These are phyloP conservation scores for Fusarium pseudonygamai DNA, from an alignment of 2,329 filamentous ascomycete species.

Conservation along the genomic window DNA sequence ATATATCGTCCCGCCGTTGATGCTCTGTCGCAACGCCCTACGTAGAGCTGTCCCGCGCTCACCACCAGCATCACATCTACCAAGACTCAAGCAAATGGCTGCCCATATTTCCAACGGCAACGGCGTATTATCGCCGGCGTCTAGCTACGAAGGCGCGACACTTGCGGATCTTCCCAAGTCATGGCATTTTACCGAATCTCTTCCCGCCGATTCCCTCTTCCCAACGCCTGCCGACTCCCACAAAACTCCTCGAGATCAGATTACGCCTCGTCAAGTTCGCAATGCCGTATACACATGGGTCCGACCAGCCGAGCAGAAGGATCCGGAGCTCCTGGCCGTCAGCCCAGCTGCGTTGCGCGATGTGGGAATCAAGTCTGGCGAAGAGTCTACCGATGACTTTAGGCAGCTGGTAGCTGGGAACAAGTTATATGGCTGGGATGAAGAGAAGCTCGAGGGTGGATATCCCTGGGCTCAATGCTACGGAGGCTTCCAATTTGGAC, in stretches of 20 bases:
- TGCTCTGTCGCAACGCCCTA: constrained; percentile 49
- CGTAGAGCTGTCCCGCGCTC: constrained; percentile 46
- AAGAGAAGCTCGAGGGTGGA: constrained; percentile 71
- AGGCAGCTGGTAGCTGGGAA: constrained; percentile 82
- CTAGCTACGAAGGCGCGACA: constrained; percentile 47
- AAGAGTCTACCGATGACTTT: constrained; percentile 79
- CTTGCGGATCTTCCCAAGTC: constrained; percentile 69
- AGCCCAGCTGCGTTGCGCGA: constrained; percentile 82
- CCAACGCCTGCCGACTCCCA: constrained; percentile 86
- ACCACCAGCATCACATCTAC: constrained; percentile 32
- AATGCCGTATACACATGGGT: constrained; percentile 91
- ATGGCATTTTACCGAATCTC: constrained; percentile 70
- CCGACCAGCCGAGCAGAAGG: constrained; percentile 75
- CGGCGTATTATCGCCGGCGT: constrained; percentile 29
- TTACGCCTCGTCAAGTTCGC: constrained; percentile 84
- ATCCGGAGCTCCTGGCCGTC: constrained; percentile 82
- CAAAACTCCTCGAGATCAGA: constrained; percentile 77
- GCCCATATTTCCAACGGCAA: constrained; percentile 47
- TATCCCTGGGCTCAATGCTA: constrained; percentile 99
- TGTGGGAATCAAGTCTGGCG: constrained; percentile 76
- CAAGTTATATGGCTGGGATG: constrained; percentile 80
- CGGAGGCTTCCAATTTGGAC: constrained; percentile 82
- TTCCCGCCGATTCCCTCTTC: constrained; percentile 81
- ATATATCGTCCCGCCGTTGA: constrained; percentile 38
- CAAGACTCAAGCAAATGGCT: constrained; percentile 46